Evolutionary conservation across 1,139 yeast species (phyloP).

Genomic region (Meyerozyma guilliermondii): DNA sequence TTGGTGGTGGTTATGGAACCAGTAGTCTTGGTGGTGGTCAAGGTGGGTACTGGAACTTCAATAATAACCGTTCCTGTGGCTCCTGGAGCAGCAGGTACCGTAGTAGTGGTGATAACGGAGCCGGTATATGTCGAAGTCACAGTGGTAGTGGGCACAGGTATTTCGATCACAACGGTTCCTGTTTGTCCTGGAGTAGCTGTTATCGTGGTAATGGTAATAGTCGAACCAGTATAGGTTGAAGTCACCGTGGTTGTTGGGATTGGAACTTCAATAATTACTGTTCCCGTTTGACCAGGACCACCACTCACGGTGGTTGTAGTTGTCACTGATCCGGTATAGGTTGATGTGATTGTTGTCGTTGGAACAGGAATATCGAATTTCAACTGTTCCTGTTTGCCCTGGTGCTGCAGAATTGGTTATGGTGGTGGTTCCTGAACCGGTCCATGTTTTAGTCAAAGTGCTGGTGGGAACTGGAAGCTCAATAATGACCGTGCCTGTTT

Average conservation of each 20-base stretch:
- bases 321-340: slow-evolving; percentile 6
- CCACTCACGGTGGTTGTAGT: slow-evolving; percentile 10
- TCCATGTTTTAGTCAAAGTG: slow-evolving; percentile 1
- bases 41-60: slow-evolving; percentile 6
- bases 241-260: slow-evolving; percentile 1
- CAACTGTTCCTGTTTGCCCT: slow-evolving; percentile 3
- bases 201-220: slow-evolving; percentile 7
- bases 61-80: too few relatives aligned
- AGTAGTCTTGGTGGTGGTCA: slow-evolving; percentile 4
- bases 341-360: not conserved
- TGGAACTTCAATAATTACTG: not conserved
- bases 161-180: too few relatives aligned
- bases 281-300: slow-evolving; percentile 2
- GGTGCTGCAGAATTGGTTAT: not conserved
- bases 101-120: too few relatives aligned
- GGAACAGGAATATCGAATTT: slow-evolving; percentile 1
- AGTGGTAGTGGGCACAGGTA: too few relatives aligned
- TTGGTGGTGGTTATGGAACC: slow-evolving; percentile 3
- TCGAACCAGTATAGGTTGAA: slow-evolving; percentile 5
- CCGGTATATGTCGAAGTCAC: too few relatives aligned
- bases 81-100: too few relatives aligned
- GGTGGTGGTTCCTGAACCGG: slow-evolving; percentile 5
- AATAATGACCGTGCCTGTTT: slow-evolving; percentile 4
- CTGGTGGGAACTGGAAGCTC: slow-evolving; percentile 3
- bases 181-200: too few relatives aligned